Base-by-base conservation (phyloP, 176 grass and related monocot species). In the Saccharum spontaneum region DNA sequence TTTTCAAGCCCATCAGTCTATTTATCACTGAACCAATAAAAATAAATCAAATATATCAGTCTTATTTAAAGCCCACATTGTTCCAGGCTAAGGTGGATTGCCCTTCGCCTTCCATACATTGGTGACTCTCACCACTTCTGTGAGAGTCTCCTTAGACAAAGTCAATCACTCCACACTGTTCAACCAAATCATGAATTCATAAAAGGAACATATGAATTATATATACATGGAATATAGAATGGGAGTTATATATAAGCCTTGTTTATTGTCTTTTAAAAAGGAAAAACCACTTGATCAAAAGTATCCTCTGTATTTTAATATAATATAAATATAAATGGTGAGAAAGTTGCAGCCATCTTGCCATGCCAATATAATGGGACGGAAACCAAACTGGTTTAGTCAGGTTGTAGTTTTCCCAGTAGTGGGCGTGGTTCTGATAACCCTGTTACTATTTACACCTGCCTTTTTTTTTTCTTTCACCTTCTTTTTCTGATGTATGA, bases 401-500 rank as follows among this genome's bases (percentile, higher is more conserved):
- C 16, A 62, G 46, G 57, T 83, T 57, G 36, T 13, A 69, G 36
- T 86, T 85, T 9, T 49, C 24, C 65, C 33, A 49, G 46, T 3
- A 75, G 20, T n/a, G 84, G 41, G 8, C 5, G 4, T 62, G 11
- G 2, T 48, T 69, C 75, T 67, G 15, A 82, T 15, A 72, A 80
- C 55, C 5, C 44, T 63, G 39, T 66, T 70, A 17, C 16, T 40
- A 43, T 84, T 36, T 82, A 70, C 78, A 69, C 30, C 44, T 10
- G 28, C 45, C 3, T 12, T 75, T 57, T 34, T 1, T 5, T 14
- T 83, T 18, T 14, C 14, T 12, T 84, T 37, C 49, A 40, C 70
- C 33, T 36, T 34, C 6, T 69, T 10, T 90, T 90, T 75, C 40
- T 92, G 18, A 76, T 36, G 15, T 44, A 70, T 84, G 31, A 55